Evolutionary conservation across 2,329 filamentous ascomycete genomes (phyloP), one percentile per base, ranked within the genome.

Genomic region (Lachnellula cervina): DNA sequence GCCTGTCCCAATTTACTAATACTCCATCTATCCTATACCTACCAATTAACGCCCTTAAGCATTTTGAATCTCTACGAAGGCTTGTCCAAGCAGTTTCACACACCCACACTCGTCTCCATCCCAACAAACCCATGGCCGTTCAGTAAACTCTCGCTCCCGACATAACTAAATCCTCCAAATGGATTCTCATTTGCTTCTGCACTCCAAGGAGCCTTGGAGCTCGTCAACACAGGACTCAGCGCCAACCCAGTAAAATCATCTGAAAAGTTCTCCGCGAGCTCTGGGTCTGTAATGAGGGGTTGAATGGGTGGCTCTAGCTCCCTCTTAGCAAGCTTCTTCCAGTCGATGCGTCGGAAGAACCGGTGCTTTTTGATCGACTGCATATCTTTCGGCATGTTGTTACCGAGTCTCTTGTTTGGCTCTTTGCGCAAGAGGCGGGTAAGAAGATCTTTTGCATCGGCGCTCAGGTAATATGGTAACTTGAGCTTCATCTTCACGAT

Each of bases 331-430:
- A 99, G 81, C 66, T 86, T 87, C 73, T 85, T 87, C 94, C 94
- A 99, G 74, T 99, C 87, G 67, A 99, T 95, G 76, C 90, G 94
- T 68, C 89, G 85, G 81, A 99, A 99, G 79, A 99, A 99, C 9
- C 94, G 84, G 70, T 99, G 94, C 60, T 86, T 86, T 79, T 96
- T 96, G 74, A 99, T 88, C 0, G 80, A 86, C 53, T 82, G 78
- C 49, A 99, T 76, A 63, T 99, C 94, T 73, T 92, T 93, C 44
- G 89, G 87, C 85, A 95, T 96, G 70, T 88, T 87, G 57, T 85
- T 84, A 4, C 94, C 94, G 0, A 99, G 82, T 16, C 94, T 85
- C 76, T 97, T 97, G 67, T 81, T 81, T 0, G 95, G 92, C 17
- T 99, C 92, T 73, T 97, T 97, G 70, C 90, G 88, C 56, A 99